Base-by-base conservation (phyloP, 129 eudicot genomes). In the Smallanthus sonchifolius region DNA sequence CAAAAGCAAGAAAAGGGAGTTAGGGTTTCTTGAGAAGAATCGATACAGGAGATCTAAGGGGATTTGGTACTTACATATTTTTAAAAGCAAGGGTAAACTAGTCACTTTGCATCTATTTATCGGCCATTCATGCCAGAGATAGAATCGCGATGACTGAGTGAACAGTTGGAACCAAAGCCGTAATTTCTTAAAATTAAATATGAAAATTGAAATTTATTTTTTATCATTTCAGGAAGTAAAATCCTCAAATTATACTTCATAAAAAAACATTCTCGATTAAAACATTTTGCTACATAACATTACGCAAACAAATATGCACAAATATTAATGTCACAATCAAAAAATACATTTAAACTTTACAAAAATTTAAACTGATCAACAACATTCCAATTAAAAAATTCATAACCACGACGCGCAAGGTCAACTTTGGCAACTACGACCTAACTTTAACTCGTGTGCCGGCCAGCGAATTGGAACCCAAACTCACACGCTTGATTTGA, bases 251-350 rank as follows among this genome's bases (percentile, higher is more conserved):
- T 0, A 4, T 30, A 59, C 39, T 28, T 60, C 11, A 3, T 35
- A 61, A 61, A 5, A 34, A 35, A 34, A 2, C 38, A 59, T 34
- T 30, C 39, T n/a, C 67, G 35, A 34, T 61, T 11, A 60, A 13
- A n/a, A 20, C 15, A 70, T 34, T 1, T 20, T 24, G 42, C 36
- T 34, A 74, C 70, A 72, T n/a, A 28, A 8, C 68, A 15, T 10
- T 32, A 47, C 47, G 69, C 69, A 57, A 61, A 59, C 72, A 78
- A 13, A 70, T 78, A 70, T 78, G 57, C 72, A 79, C 73, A 62
- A 72, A 48, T 47, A 24, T 56, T 32, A 62, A 70, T 24, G 20
- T 28, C 28, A 20, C 24, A 32, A 34, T 4, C 19, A 35, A 15
- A 77, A 63, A 64, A 15, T 28, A 72, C 37, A 52, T 71, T 28